Evolutionary conservation across 2,329 filamentous ascomycete genomes (phyloP), one percentile per base, ranked within the genome.

Genomic region (Trichoderma gracile): DNA sequence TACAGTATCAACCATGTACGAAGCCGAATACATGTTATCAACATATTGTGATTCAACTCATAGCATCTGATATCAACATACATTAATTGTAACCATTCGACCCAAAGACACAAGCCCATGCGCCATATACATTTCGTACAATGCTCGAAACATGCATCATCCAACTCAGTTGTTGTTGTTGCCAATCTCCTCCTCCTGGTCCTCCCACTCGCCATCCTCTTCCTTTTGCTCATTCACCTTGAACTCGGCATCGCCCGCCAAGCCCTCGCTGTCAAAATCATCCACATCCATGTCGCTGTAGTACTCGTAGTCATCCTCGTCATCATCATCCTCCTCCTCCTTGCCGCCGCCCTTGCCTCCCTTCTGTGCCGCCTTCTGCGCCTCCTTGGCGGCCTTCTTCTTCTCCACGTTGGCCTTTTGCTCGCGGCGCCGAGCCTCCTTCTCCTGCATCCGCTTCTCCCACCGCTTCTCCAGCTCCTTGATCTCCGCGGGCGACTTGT

Each of bases 351-450:
- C 76, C 15, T 69, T 72, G 72, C 5, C 71, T 27, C 71, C 73
- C 5, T 71, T 71, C 61, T 79, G 78, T 3, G 71, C 74, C 50
- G 73, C 75, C 68, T 79, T 77, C 30, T 75, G 73, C 23, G 78
- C 78, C 25, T 73, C 78, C 65, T 79, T 81, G 55, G 73, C 76
- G 38, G 74, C 76, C 73, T 89, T 86, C 81, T 97, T 98, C 78
- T 84, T 89, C 78, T 96, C 93, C 2, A 99, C 86, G 71, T 98
- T 98, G 69, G 91, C 93, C 76, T 86, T 93, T 75, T 99, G 95
- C 71, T 92, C 84, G 74, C 89, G 89, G 78, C 87, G 89, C 68
- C 95, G 83, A 63, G 86, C 86, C 64, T 93, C 93, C 80, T 96
- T 97, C 75, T 95, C 91, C 71, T 88, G 86, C 64, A 86, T 84